Base-by-base conservation (phyloP, 202 grass and related monocot genomes). In the Dendrocalamus latiflorus region DNA sequence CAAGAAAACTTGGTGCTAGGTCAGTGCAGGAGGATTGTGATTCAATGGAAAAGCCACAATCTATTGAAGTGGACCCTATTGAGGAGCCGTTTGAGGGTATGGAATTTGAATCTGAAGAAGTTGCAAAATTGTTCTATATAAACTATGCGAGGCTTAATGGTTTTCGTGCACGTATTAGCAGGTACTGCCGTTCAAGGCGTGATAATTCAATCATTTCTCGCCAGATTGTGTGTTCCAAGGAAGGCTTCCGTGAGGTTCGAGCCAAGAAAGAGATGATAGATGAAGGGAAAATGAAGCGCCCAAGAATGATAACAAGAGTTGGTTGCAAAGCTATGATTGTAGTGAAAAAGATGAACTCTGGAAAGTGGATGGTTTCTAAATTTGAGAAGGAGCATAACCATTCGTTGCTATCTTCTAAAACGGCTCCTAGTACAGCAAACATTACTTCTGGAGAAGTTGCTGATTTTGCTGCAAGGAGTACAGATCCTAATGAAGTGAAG, bases 381-480 rank as follows among this genome's bases (percentile, higher is more conserved):
- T 94, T 97, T 86, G 90, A 92, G 80, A 97, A 92, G 85, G 91
- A 97, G 74, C 94, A 97, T 85, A 97, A 94, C 70, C 94, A 97
- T 90, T 87, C 33, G 6, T 72, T 97, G 68, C 59, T 66, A 87
- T 61, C 75, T 71, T 79, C 82, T 47, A 88, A 83, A 78, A 26
- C 34, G 6, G 53, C 8, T 53, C 78, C 85, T 66, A 60, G 49
- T 76, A 74, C 70, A 61, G 78, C 87, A 53, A 75, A 84, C 66
- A 62, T 58, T 84, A 72, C 58, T 68, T 65, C 77, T 83, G 78
- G 59, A 79, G 54, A 88, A 83, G 26, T 66, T 72, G 76, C 25
- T 78, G 75, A 90, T 71, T 80, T 53, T 24, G 15, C 63, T 79
- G 85, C 39, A 44, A 58, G 33, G 15, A 56, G 43, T 76, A 57